A percentile compares a stretch with the other conserved stretches of the same genome.
phyloP scores from a whole-genome alignment of 177 flowering plant genomes.

The Telopea speciosissima region DNA sequence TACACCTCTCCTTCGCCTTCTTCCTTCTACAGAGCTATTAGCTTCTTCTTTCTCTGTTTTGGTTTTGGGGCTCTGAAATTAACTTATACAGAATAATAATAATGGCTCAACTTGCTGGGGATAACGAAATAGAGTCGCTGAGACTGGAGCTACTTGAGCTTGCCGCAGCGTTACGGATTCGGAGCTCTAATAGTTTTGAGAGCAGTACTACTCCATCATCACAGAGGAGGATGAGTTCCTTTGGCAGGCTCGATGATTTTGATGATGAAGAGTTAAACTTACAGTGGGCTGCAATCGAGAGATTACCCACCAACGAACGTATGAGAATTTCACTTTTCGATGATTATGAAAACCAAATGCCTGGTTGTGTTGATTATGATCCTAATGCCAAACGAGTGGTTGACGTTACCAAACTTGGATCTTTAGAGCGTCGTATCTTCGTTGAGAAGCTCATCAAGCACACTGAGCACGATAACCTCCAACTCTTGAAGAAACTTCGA shows the following conservation, averaged over 20 bases:
- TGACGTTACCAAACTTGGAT: conserved; percentile 52
- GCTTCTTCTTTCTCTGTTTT: no score
- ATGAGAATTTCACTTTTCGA: conserved; percentile 32
- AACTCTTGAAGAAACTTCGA: conserved; percentile 41
- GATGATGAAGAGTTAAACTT: conserved; percentile 16
- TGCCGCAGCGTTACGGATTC: conserved; percentile 31
- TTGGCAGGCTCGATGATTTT: conserved; percentile 8
- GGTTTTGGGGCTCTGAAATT: no score
- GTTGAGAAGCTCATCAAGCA: conserved; percentile 66
- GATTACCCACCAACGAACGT: conserved; percentile 35
- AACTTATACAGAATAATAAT: no score
- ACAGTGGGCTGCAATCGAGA: conserved; percentile 44
- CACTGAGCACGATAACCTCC: conserved; percentile 55
- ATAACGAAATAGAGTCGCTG: conserved; percentile 45
- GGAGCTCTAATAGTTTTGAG: conserved; percentile 14
- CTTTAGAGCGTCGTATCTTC: conserved; percentile 42
- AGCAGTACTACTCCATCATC: no score
- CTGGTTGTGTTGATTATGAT: background rate
- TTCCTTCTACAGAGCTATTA: no score
- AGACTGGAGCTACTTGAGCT: conserved; percentile 49
- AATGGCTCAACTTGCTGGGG: conserved; percentile 26
- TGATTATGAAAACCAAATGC: conserved; percentile 9
- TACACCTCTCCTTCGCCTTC: no score
- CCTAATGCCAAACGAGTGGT: conserved; percentile 29
- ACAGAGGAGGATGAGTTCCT: conserved; percentile 16